Percentiles rank a stretch among this genome's conserved stretches.
Conservation (phyloP, 305 asterid genomes). For the Fraxinus greggii region DNA sequence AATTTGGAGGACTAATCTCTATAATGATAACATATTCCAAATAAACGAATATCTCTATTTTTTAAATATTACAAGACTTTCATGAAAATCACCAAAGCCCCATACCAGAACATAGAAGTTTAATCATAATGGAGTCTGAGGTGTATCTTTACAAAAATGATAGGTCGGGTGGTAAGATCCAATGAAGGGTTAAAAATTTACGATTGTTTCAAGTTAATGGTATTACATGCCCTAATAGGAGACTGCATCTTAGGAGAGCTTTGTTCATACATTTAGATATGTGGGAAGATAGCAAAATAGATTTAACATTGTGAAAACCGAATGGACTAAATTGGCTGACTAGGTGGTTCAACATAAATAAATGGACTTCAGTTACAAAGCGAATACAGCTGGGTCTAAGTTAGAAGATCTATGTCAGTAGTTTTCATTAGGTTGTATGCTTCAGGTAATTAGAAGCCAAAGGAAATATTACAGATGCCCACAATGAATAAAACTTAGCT, state of each 20-base stretch:
- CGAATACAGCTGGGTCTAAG: background rate
- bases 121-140: background rate
- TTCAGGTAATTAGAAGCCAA: background rate
- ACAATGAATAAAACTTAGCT: background rate
- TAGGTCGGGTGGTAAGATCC: background rate
- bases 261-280: background rate
- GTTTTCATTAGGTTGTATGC: constrained; percentile 1
- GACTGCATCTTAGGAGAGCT: background rate
- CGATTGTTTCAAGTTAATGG: background rate
- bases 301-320: background rate
- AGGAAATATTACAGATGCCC: background rate
- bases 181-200: background rate
- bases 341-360: constrained; percentile 5
- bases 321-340: constrained; percentile 5
- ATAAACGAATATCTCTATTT: background rate
- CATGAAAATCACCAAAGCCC: background rate
- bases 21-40: background rate
- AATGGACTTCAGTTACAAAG: constrained; percentile 12
- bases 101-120: background rate
- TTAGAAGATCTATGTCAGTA: background rate
- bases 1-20: constrained; percentile 1
- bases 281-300: background rate
- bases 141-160: background rate
- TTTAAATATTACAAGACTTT: background rate
- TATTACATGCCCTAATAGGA: constrained; percentile 7